Evolutionary conservation across 805 yeast genomes (phyloP), one percentile per base, ranked within the genome.

Genomic region (Pichia paraexigua): DNA sequence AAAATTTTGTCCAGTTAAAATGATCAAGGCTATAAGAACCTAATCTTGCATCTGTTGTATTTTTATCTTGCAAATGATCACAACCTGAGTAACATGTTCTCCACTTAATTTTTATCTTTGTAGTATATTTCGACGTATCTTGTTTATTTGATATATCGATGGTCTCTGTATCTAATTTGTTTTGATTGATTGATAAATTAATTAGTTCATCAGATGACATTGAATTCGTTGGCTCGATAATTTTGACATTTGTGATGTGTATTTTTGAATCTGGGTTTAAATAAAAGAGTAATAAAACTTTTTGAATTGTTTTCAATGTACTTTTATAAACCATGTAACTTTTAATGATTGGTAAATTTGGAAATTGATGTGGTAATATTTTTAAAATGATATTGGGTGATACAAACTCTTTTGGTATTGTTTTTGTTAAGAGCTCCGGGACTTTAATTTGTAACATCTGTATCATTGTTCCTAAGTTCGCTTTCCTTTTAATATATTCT

Each of bases 321-420:
- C 85, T 74, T 46, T 74, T 71, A 62, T 83, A 84, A 15, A 82
- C 71, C 18, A 73, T 69, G 20, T 68, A 72, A 1, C 90, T 88
- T 47, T 74, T 73, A 27, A 85, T 64, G 13, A 68, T 66, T 2
- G 90, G 90, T 15, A 82, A 57, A 53, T 74, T 75, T 0, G 80
- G 74, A 46, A 73, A 74, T 44, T 77, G 75, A 1, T 74, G 67
- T 0, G 90, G 90, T 39, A 82, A 72, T 1, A 85, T 66, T 17
- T 87, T 64, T 24, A 85, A 68, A 8, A 72, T 63, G 1, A 85
- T 69, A 24, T 77, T 69, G 1, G 70, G 64, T 35, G 80, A 73
- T 11, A 85, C 53, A 11, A 70, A 58, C 5, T 65, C 64, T 21
- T 71, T 62, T 8, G 82, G 78, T 1, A 83, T 63, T 8, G 78